Evolutionary conservation across 176 grass and related monocot species (phyloP).

Genomic region (Miscanthus lutarioriparius): DNA sequence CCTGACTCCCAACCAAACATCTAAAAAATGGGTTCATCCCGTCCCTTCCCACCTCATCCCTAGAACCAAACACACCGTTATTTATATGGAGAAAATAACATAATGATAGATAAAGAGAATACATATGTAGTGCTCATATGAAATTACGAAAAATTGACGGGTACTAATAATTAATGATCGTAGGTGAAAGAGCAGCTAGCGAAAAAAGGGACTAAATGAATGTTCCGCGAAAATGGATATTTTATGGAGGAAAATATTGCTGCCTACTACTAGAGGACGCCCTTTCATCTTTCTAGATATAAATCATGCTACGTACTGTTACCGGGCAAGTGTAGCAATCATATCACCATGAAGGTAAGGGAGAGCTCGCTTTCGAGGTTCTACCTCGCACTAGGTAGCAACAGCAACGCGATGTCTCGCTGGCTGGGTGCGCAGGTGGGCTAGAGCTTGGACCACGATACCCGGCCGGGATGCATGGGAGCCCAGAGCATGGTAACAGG

Average conservation of each 20-base stretch:
- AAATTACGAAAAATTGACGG: too few relatives aligned
- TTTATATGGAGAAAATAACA: too few relatives aligned
- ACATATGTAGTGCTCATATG: too few relatives aligned
- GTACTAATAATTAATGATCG: too few relatives aligned
- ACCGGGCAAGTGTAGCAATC: background rate
- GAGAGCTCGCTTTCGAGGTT: background rate
- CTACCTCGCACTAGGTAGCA: conserved; percentile 26
- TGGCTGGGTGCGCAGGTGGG: conserved; percentile 14
- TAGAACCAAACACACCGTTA: background rate
- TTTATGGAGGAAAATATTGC: background rate
- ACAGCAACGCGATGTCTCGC: conserved; percentile 19
- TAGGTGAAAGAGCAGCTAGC: too few relatives aligned
- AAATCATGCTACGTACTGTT: background rate
- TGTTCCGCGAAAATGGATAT: background rate
- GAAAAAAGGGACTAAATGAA: too few relatives aligned
- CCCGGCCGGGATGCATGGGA: background rate
- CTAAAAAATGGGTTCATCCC: too few relatives aligned
- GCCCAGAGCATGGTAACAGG: background rate
- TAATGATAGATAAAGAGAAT: too few relatives aligned
- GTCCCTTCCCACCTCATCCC: background rate
- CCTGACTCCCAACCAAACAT: background rate
- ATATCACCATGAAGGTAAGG: conserved; percentile 3
- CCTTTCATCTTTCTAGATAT: background rate
- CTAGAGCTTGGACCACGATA: conserved; percentile 14
- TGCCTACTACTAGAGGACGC: background rate